phyloP scores from a whole-genome alignment of 78 protist genomes.

The Isochrysis galbana region DNA sequence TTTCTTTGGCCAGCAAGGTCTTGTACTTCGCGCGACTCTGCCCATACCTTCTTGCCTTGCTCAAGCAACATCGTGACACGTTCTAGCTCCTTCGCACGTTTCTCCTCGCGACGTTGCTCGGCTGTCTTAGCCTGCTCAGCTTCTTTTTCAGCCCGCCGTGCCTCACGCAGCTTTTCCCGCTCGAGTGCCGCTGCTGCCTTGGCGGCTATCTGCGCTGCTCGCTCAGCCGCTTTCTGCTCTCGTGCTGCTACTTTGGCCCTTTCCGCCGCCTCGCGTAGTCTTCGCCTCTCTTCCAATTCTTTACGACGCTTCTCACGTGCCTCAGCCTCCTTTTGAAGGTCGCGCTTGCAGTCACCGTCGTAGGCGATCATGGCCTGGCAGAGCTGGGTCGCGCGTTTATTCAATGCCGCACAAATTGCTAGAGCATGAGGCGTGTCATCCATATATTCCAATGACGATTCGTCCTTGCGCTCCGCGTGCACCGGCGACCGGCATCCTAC shows the following conservation, averaged over 20 bases:
- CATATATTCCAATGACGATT: too few species aligned
- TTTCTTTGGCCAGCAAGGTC: neutral
- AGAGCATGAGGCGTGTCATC: too few species aligned
- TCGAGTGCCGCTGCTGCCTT: neutral
- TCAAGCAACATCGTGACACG: neutral
- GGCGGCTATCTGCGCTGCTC: neutral
- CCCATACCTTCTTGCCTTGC: neutral
- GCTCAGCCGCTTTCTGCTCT: neutral
- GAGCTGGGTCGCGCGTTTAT: neutral
- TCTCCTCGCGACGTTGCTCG: neutral
- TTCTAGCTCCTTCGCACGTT: neutral
- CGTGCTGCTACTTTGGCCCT: neutral
- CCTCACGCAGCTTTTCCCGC: neutral
- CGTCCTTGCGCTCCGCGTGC: too few species aligned
- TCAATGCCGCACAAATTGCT: too few species aligned
- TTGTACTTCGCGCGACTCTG: neutral
- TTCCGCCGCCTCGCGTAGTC: neutral
- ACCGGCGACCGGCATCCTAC: too few species aligned
- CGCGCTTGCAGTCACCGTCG: neutral
- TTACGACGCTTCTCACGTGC: neutral
- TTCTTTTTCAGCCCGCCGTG: neutral
- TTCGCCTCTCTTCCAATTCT: neutral
- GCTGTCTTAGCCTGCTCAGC: neutral
- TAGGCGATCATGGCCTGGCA: neutral
- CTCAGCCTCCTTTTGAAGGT: neutral